Conservation (phyloP, 2,329 filamentous ascomycete species). For the Exophiala alcalophila region DNA sequence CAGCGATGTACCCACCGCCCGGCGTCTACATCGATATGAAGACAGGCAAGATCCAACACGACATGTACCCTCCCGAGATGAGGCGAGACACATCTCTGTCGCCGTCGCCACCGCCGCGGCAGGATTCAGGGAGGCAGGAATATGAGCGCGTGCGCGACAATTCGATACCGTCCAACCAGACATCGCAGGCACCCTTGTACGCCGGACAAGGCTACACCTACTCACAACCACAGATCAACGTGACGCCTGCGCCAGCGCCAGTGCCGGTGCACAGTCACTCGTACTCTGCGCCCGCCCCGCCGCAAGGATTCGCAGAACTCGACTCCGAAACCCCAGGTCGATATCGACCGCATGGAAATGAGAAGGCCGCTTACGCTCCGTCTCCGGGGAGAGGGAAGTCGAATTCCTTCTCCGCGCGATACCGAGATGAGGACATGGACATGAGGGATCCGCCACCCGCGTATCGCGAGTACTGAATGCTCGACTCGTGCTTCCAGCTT, state of each 20-base stretch:
- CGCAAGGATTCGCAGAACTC: slow-evolving; percentile 17
- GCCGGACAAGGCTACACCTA: slow-evolving; percentile 3
- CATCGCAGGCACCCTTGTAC: not conserved
- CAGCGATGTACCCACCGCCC: slow-evolving; percentile 20
- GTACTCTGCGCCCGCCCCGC: slow-evolving; percentile 2
- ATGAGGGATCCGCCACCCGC: slow-evolving; percentile 19
- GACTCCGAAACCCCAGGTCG: slow-evolving; percentile 22
- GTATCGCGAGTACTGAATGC: slow-evolving; percentile 14
- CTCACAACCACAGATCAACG: slow-evolving; percentile 18
- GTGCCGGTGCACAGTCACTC: no score
- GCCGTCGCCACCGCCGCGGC: not conserved
- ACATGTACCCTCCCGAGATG: slow-evolving; percentile 28
- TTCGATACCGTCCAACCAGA: slow-evolving; percentile 6
- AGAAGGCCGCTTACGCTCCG: slow-evolving; percentile 4
- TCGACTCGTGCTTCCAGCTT: not conserved
- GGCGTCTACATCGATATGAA: slow-evolving; percentile 24
- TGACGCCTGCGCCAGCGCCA: not conserved
- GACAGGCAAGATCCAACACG: slow-evolving; percentile 24
- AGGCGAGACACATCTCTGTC: slow-evolving; percentile 2
- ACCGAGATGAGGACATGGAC: slow-evolving; percentile 3
- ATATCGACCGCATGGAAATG: slow-evolving; percentile 12
- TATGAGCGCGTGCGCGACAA: slow-evolving; percentile 10
- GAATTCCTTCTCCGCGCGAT: slow-evolving; percentile 9
- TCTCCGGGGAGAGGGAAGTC: slow-evolving; percentile 4
- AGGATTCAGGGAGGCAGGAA: slow-evolving; percentile 5